Evolutionary conservation across 2,329 filamentous ascomycete genomes (phyloP), one percentile per base, ranked within the genome.

Genomic region (Cytospora leucostoma): DNA sequence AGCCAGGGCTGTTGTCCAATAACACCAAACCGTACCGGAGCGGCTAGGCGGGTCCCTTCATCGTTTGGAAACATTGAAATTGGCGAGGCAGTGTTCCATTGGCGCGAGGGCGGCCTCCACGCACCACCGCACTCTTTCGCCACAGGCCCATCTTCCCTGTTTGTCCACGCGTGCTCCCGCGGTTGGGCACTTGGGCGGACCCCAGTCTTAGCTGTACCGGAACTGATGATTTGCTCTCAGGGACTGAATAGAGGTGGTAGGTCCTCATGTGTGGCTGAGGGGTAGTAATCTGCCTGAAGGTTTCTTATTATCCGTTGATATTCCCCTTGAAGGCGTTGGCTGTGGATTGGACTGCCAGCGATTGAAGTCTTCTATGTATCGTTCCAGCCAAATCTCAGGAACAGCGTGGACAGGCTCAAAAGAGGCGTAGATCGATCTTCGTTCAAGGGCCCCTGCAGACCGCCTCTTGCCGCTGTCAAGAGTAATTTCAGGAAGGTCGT

Each of bases 401-500:
- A 19, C 32, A 50, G 13, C n/a, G 35, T 11, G 34, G n/a, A 44
- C n/a, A 12, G 15, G 32, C 35, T 50, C 51, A 55, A 33, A 50
- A 55, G 55, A 53, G 49, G n/a, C 21, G 21, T 47, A 8, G 44
- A 21, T 21, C 44, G 44, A 47, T 21, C 44, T n/a, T 19, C 21
- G 7, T 19, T 19, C 44, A 19, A 21, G 59, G 59, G 51, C 37
- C 32, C 35, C 33, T 27, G 38, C 59, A 61, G 59, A 61, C 59
- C 59, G 59, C 59, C 59, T 61, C 59, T 61, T 61, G 51, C 44
- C 38, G 32, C 50, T 49, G 7, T 38, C 19, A 19, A 47, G 37
- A 47, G 38, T 55, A 33, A 50, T 40, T 47, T 61, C 59, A 49
- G 27, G 58, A 55, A 34, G 38, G 27, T 44, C 27, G 44, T 33